Evolutionary conservation across 2,329 filamentous ascomycete genomes (phyloP).

Genomic region (Tolypocladium pustulatum): DNA sequence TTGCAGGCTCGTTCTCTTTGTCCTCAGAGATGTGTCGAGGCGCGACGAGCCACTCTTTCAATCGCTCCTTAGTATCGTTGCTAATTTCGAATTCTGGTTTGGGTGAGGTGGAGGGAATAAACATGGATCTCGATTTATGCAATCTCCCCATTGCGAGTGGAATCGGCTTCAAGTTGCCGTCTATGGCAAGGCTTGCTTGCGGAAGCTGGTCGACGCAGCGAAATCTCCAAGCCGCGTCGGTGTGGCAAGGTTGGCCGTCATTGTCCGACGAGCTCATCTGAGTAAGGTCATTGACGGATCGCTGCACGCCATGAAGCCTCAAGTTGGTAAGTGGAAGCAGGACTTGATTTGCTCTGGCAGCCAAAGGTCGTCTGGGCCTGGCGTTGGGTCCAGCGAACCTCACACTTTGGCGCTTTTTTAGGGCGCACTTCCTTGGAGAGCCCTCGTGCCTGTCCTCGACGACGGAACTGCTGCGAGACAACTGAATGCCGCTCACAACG

Average conservation of each 20-base stretch:
- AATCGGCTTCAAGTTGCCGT: slow-evolving; percentile 36
- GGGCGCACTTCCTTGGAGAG: slow-evolving; percentile 2
- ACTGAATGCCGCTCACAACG: slow-evolving; percentile 7
- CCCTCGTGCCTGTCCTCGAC: slow-evolving; percentile 10
- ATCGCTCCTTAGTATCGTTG: slow-evolving; percentile 2
- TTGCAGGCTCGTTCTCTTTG: slow-evolving; percentile 18
- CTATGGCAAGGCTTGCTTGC: slow-evolving; percentile 33
- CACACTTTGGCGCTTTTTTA: slow-evolving; percentile 42
- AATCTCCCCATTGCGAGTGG: slow-evolving; percentile 38
- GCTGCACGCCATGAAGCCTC: neutral
- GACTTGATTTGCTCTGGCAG: slow-evolving; percentile 14
- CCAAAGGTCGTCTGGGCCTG: slow-evolving; percentile 15
- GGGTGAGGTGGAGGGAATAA: slow-evolving; percentile 21
- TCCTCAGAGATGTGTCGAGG: slow-evolving; percentile 5
- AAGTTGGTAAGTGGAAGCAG: neutral
- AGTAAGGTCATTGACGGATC: neutral
- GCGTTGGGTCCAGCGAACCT: slow-evolving; percentile 35
- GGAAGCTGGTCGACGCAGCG: slow-evolving; percentile 18
- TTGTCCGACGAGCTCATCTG: neutral
- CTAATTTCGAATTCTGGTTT: slow-evolving; percentile 2
- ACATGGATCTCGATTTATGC: slow-evolving; percentile 46
- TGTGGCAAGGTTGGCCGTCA: neutral
- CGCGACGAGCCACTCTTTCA: slow-evolving; percentile 3
- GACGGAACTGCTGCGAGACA: slow-evolving; percentile 6
- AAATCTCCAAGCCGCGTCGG: neutral